These are phyloP conservation scores for Ophiosphaerella herpotricha DNA, from an alignment of 2,329 filamentous ascomycete species.

Conservation along the genomic window DNA sequence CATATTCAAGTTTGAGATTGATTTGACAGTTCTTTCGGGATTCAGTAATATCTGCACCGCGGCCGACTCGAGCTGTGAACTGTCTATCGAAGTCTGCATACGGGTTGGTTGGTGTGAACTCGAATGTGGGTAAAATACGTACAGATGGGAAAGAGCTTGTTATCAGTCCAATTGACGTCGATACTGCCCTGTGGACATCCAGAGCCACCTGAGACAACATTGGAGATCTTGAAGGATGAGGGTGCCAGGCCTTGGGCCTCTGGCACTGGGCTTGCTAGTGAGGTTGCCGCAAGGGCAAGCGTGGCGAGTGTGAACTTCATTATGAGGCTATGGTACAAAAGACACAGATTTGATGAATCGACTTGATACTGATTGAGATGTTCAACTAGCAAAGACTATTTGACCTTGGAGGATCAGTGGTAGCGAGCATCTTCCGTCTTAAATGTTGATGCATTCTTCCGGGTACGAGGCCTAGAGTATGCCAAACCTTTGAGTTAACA, in stretches of 20 bases:
- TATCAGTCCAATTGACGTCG: constrained; percentile 38
- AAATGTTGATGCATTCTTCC: constrained; percentile 30
- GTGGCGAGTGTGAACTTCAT: constrained; percentile 34
- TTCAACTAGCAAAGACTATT: not conserved
- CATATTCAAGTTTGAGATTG: constrained; percentile 40
- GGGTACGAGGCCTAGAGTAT: constrained; percentile 28
- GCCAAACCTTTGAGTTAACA: constrained; percentile 15
- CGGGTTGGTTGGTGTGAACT: not conserved
- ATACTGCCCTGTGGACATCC: constrained; percentile 45
- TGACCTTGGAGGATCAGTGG: constrained; percentile 11
- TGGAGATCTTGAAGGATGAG: constrained; percentile 37
- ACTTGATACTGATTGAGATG: not conserved
- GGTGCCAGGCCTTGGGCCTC: constrained; percentile 20
- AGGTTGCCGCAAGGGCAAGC: constrained; percentile 28
- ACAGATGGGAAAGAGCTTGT: constrained; percentile 39
- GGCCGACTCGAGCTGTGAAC: constrained; percentile 40
- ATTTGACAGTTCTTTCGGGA: constrained; percentile 47
- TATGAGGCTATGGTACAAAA: constrained; percentile 3
- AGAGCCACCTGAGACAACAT: constrained; percentile 37
- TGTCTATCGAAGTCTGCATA: constrained; percentile 34
- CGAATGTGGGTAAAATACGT: constrained; percentile 3
- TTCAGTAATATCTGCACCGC: constrained; percentile 23
- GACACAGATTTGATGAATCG: not conserved
- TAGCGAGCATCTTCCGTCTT: constrained; percentile 26
- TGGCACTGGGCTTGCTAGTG: constrained; percentile 25